Evolutionary conservation across 805 yeast genomes (phyloP), one percentile per base, ranked within the genome.

Genomic region (Wickerhamia fluorescens): DNA sequence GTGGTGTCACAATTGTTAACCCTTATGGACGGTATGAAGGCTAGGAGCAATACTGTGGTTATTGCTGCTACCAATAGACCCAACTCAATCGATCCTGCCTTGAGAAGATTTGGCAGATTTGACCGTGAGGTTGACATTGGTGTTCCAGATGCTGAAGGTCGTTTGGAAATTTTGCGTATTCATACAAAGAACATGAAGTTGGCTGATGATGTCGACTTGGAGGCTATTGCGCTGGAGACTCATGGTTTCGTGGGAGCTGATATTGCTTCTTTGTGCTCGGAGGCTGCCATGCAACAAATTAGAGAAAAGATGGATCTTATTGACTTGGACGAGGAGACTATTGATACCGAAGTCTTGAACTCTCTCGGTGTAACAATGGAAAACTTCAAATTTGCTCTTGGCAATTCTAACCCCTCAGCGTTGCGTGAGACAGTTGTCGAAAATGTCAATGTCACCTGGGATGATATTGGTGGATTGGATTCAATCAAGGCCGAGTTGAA

Each of bases 181-280:
- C 98, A 92, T 71, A 92, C 98, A 35, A 94, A 89, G 68, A 94
- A 92, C 67, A 92, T 92, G 98, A 92, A 92, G 65, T 72, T 92
- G 49, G 89, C 75, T 16, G 95, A 77, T 38, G 97, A 85, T 50
- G 98, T 92, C 30, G 96, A 92, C 58, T 73, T 92, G 48, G 98
- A 92, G 68, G 73, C 89, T 23, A 82, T 92, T 55, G 97, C 98
- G 10, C 68, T 94, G 15, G 98, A 92, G 66, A 92, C 98, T 21
- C 99, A 94, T 56, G 99, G 99, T 68, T 92, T 88, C 53, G 99
- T 92, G 36, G 99, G 99, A 69, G 95, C 96, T 28, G 99, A 92
- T 75, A 70, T 92, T 49, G 98, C 98, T 2, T 88, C 97, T 6
- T 71, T 92, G 52, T 92, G 98, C 72, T 87, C 96, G n/a, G 99